Evolutionary conservation across 371 early-diverging fungal genomes (phyloP), one percentile per base, ranked within the genome.

Genomic region (Lichtheimia hyalospora): DNA sequence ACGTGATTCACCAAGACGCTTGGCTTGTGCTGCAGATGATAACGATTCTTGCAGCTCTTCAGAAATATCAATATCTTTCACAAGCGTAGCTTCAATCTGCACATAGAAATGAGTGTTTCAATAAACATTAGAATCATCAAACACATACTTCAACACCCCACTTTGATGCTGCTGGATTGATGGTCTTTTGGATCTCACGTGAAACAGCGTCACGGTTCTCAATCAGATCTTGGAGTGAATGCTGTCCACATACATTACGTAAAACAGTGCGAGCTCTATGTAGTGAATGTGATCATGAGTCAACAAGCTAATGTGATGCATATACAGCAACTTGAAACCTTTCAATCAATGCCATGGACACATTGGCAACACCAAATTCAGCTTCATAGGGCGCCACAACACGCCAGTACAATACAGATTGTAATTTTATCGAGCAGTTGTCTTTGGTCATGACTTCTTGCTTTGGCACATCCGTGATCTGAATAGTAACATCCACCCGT

Each of bases 131-230:
- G 8, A 34, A 2, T 10, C 10, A 34, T 34, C 7, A 34, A 10
- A 8, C 6, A 34, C 50, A 57, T 77, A 81, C 83, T 28, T 82
- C 82, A 21, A 92, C 85, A 48, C 94, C 93, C 93, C 90, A 92
- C 3, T 70, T 63, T 40, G 60, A 59, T n/a, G 75, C 75, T 24
- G 63, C 69, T 0, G 73, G 74, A 23, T 68, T 79, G 50, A 94
- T 93, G 12, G 90, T 82, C 13, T 79, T 82, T 52, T 86, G 84
- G 56, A 96, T 92, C 58, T 93, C 93, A 49, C 81, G 79, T 0
- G 95, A 88, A 54, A 96, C 85, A 0, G 84, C 81, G 34, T 94
- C 93, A 18, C 97, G 81, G 69, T 96, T 92, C 68, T 95, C 96
- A 60, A 96, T 88, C 42, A 83, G 68, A 40, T 92, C 95, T 77